A percentile compares a stretch with the other conserved stretches of the same genome.
Evolutionary conservation across 352 stramenopile genomes (phyloP).

Genomic region (Halophytophthora batemanensis): DNA sequence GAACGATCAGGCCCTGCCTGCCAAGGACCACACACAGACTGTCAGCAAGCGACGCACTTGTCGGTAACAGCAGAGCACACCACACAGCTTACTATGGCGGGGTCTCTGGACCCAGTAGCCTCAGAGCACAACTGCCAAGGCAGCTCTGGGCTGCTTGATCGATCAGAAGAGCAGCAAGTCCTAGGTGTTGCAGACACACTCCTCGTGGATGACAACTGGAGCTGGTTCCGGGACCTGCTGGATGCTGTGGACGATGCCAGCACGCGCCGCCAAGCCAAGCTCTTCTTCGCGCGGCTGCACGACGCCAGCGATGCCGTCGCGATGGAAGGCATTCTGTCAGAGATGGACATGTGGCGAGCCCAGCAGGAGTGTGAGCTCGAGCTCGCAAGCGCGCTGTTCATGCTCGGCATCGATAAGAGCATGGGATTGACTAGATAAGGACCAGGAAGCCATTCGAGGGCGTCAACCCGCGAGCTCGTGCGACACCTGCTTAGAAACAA

Average conservation of each 20-base stretch:
- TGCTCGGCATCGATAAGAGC: slow-evolving; percentile 40
- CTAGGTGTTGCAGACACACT: slow-evolving; percentile 22
- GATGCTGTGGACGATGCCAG: slow-evolving; percentile 12
- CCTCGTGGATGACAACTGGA: slow-evolving; percentile 29
- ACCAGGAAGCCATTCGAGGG: too few species aligned
- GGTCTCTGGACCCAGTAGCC: slow-evolving; percentile 1
- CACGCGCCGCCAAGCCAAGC: slow-evolving; percentile 14
- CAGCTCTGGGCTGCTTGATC: slow-evolving; percentile 10
- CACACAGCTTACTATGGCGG: slow-evolving; percentile 3
- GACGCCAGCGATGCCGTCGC: slow-evolving; percentile 9
- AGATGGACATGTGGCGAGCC: slow-evolving; percentile 30
- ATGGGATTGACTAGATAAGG: slow-evolving; percentile 24
- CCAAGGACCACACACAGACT: background rate
- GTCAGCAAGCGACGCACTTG: too few species aligned
- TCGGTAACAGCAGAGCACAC: too few species aligned
- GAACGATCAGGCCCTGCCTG: background rate
- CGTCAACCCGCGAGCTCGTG: too few species aligned
- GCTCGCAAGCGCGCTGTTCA: slow-evolving; percentile 23
- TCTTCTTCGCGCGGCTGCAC: slow-evolving; percentile 30
- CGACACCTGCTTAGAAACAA: too few species aligned
- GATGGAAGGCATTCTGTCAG: slow-evolving; percentile 16
- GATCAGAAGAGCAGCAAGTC: slow-evolving; percentile 13
- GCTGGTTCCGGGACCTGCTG: slow-evolving; percentile 25
- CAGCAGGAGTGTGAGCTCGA: slow-evolving; percentile 13
- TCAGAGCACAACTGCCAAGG: slow-evolving; percentile 13